Conservation (phyloP, 208 protist species). For the Jaenimonas drosophilae region DNA sequence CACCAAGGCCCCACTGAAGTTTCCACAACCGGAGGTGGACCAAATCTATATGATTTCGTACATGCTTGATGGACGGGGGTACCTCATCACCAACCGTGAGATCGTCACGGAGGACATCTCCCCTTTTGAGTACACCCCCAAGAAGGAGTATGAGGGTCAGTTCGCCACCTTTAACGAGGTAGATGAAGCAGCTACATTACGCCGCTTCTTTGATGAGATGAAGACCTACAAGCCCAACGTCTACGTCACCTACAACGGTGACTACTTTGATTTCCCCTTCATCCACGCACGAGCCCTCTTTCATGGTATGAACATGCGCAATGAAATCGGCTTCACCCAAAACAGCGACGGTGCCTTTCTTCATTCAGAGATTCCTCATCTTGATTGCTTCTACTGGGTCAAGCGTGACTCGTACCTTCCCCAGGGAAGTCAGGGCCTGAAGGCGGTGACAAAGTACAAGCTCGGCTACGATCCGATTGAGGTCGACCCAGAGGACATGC, state of each 20-base stretch:
- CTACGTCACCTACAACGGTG: constrained; percentile 99
- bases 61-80: constrained; percentile 98
- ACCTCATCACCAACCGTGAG: constrained; percentile 97
- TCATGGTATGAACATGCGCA: constrained; percentile 81
- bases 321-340: constrained; percentile 83
- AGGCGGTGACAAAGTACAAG: constrained; percentile 98
- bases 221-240: constrained; percentile 93
- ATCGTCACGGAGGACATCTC: constrained; percentile 98
- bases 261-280: constrained; percentile 99
- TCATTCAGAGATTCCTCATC: constrained; percentile 89
- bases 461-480: constrained; percentile 99
- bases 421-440: constrained; percentile 94
- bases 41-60: constrained; percentile 99
- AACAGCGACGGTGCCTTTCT: constrained; percentile 89
- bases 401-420: constrained; percentile 99
- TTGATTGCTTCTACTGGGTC: constrained; percentile 99
- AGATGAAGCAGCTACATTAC: constrained; percentile 90
- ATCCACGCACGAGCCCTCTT: constrained; percentile 91
- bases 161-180: constrained; percentile 97
- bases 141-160: constrained; percentile 95
- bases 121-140: constrained; percentile 99
- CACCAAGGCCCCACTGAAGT: constrained; percentile 98
- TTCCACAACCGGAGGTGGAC: constrained; percentile 97
- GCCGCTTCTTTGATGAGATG: constrained; percentile 97
- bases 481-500: constrained; percentile 99